These are phyloP conservation scores for Neofusicoccum laricinum DNA, from an alignment of 2,329 filamentous ascomycete genomes.

Conservation along the genomic window DNA sequence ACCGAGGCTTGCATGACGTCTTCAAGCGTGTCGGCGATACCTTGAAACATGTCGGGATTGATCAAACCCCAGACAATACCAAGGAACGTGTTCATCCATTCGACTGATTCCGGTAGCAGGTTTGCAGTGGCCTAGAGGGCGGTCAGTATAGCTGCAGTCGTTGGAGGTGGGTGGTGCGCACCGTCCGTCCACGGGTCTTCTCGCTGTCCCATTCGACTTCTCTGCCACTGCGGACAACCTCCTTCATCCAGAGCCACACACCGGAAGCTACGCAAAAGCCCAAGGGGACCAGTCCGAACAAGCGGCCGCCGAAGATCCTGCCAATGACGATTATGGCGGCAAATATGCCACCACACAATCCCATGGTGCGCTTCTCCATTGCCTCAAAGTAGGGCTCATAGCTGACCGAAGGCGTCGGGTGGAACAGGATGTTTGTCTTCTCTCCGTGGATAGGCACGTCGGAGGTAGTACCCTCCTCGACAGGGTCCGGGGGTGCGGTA, in stretches of 20 bases:
- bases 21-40: constrained; percentile 86
- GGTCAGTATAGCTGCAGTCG: background rate
- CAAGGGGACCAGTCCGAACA: constrained; percentile 74
- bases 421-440: constrained; percentile 94
- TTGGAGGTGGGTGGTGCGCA: constrained; percentile 31
- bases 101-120: constrained; percentile 84
- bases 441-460: constrained; percentile 95
- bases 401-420: constrained; percentile 85
- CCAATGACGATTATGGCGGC: constrained; percentile 73
- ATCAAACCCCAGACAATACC: constrained; percentile 84
- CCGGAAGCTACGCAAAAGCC: constrained; percentile 70
- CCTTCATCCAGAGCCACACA: constrained; percentile 86
- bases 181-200: constrained; percentile 75
- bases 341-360: constrained; percentile 68
- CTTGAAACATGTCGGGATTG: constrained; percentile 93
- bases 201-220: constrained; percentile 88
- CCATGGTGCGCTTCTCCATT: constrained; percentile 71
- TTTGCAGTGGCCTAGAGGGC: constrained; percentile 68
- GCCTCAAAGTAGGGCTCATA: constrained; percentile 83
- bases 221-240: constrained; percentile 76
- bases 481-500: constrained; percentile 84
- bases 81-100: constrained; percentile 91
- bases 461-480: constrained; percentile 77
- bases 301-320: constrained; percentile 72
- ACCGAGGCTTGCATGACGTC: constrained; percentile 97